A percentile compares a stretch with the other conserved stretches of the same genome.
phyloP scores from a whole-genome alignment of 495 filamentous ascomycete genomes.

The Neurospora sp. region DNA sequence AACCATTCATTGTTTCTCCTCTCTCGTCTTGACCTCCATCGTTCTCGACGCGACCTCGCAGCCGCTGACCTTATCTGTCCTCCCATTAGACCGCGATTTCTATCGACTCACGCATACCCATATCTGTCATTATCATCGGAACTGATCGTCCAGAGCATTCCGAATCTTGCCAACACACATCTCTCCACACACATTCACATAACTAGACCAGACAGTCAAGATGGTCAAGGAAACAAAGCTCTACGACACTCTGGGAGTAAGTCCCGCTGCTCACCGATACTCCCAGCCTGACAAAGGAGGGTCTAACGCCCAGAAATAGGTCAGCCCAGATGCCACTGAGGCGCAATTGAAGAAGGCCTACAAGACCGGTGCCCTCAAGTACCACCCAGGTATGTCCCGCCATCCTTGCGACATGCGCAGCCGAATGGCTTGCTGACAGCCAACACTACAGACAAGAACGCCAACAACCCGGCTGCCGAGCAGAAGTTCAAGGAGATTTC shows the following conservation, averaged over 20 bases:
- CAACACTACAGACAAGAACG: conserved; percentile 73
- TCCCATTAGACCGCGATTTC: background rate
- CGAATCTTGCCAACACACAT: background rate
- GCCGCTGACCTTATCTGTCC: background rate
- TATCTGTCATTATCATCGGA: background rate
- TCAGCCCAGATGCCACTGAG: conserved; percentile 61
- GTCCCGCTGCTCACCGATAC: conserved; percentile 19
- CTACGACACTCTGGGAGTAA: conserved; percentile 80
- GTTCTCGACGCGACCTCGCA: background rate
- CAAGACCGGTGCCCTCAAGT: conserved; percentile 80
- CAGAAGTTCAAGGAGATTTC: conserved; percentile 98
- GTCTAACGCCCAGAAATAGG: conserved; percentile 41
- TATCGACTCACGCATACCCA: background rate
- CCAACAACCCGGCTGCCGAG: conserved; percentile 81
- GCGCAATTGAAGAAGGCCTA: conserved; percentile 82
- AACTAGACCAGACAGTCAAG: conserved; percentile 22
- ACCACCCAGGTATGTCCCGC: conserved; percentile 67
- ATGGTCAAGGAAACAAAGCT: conserved; percentile 90
- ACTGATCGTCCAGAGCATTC: background rate
- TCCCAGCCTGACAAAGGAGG: background rate
- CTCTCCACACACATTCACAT: background rate
- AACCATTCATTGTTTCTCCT: background rate
- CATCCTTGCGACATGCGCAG: background rate
- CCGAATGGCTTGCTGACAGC: conserved; percentile 4
- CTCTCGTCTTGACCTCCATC: background rate